phyloP scores from a whole-genome alignment of 352 stramenopile species.

The Pythium sukuiense region DNA sequence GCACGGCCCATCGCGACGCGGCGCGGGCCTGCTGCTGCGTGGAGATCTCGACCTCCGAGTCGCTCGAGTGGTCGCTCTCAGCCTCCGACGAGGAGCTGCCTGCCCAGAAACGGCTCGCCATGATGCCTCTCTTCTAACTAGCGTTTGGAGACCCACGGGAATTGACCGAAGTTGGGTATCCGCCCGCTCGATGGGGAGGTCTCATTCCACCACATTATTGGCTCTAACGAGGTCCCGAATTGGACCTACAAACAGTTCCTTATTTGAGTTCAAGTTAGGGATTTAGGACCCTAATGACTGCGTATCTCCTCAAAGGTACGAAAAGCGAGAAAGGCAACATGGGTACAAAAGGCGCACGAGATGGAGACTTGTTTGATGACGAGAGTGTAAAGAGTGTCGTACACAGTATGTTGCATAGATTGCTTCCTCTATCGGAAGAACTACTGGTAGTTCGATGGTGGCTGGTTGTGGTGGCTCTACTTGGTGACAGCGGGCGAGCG shows the following conservation, averaged over 20 bases:
- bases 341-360: neutral
- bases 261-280: neutral
- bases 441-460: neutral
- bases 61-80: slow-evolving; percentile 73
- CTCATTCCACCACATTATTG: slow-evolving; percentile 22
- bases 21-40: slow-evolving; percentile 71
- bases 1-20: slow-evolving; percentile 75
- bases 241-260: neutral
- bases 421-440: neutral
- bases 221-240: slow-evolving; percentile 30
- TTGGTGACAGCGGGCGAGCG: slow-evolving; percentile 19
- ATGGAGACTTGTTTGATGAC: too few species aligned
- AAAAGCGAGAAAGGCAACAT: neutral
- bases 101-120: slow-evolving; percentile 87
- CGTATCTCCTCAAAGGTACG: neutral
- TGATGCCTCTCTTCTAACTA: slow-evolving; percentile 23
- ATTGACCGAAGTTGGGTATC: neutral
- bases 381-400: neutral
- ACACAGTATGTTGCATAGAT: neutral
- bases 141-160: neutral
- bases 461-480: neutral
- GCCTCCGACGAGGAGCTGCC: slow-evolving; percentile 77
- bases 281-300: neutral
- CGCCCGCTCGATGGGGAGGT: neutral
- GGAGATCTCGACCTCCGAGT: slow-evolving; percentile 74